Conservation (phyloP, 495 filamentous ascomycete species). For the Astrocystis sublimbata region DNA sequence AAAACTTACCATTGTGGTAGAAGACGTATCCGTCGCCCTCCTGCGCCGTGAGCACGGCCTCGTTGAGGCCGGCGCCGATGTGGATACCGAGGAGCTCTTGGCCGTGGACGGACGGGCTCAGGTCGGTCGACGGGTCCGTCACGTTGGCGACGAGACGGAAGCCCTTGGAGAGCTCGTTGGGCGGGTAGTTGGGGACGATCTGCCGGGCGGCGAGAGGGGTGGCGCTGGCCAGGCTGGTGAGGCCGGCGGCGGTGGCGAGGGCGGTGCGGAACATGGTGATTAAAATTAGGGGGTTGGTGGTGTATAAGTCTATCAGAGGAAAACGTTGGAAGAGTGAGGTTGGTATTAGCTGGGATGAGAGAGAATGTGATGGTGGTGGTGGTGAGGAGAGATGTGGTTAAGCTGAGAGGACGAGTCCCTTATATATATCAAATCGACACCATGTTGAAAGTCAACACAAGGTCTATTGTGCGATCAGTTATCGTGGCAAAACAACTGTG, state of each 20-base stretch:
- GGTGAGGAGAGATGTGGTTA: background rate
- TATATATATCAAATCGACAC: slow-evolving; percentile 9
- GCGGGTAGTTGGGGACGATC: slow-evolving; percentile 8
- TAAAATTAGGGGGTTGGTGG: background rate
- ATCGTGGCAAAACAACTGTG: background rate
- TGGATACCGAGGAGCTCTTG: slow-evolving; percentile 28
- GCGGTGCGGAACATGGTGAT: slow-evolving; percentile 6
- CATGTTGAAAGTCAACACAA: too few relatives aligned
- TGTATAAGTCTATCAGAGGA: too few relatives aligned
- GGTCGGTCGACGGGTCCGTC: slow-evolving; percentile 25
- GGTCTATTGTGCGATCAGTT: background rate
- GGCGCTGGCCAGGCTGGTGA: slow-evolving; percentile 11
- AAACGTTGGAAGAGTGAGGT: too few relatives aligned
- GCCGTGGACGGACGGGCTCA: slow-evolving; percentile 30
- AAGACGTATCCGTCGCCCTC: slow-evolving; percentile 29
- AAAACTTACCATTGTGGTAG: slow-evolving; percentile 33
- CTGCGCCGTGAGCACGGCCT: slow-evolving; percentile 27
- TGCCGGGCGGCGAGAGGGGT: background rate
- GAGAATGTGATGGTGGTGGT: too few relatives aligned
- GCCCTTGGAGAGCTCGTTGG: slow-evolving; percentile 20
- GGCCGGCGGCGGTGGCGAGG: slow-evolving; percentile 6
- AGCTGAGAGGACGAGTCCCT: background rate
- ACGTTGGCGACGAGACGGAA: slow-evolving; percentile 36
- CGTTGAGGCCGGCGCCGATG: slow-evolving; percentile 35
- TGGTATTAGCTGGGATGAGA: background rate